Evolutionary conservation across 2,329 filamentous ascomycete genomes (phyloP), one percentile per base, ranked within the genome.

Genomic region (Alternaria gansuensis): DNA sequence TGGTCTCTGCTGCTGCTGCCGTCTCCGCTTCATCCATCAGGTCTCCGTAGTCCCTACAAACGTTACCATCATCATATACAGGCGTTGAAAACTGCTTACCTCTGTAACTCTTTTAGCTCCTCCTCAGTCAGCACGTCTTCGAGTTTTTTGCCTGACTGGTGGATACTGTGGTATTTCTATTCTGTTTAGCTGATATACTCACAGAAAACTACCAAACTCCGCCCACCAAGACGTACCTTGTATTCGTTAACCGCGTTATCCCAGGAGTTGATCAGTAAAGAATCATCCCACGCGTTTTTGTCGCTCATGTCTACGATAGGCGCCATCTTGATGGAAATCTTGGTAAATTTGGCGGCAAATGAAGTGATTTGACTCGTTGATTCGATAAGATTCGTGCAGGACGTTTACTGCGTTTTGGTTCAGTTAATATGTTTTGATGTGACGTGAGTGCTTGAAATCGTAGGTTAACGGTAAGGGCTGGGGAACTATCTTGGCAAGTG

Each of bases 81-180:
- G n/a, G 5, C 8, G 2, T 10, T 2, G 14, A 13, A 40, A 29
- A 43, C 43, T 13, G 58, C 67, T 41, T 64, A 77, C 75, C 64
- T 64, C 62, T 65, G 67, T 53, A 77, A 37, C 52, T 72, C 65
- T 54, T 65, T 64, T 36, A 77, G 61, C 52, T 78, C 75, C 36
- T 74, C 70, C 51, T 63, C 57, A 7, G 60, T 74, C 49, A 78
- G 55, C 9, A 72, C 72, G 57, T 78, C 74, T 59, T 77, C 74
- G 3, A 77, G 60, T 44, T 70, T 72, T 61, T 76, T 75, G 37
- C 76, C 75, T 46, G 69, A 68, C 46, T 69, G 70, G 40, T 72
- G 68, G 54, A 78, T 77, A 57, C 75, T 76, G 50, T 78, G 75
- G 51, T 77, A 78, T 54, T 75, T 76, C 76, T 78, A 34, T 34